Conservation (phyloP, 2,329 filamentous ascomycete genomes). For the Colletotrichum lini region DNA sequence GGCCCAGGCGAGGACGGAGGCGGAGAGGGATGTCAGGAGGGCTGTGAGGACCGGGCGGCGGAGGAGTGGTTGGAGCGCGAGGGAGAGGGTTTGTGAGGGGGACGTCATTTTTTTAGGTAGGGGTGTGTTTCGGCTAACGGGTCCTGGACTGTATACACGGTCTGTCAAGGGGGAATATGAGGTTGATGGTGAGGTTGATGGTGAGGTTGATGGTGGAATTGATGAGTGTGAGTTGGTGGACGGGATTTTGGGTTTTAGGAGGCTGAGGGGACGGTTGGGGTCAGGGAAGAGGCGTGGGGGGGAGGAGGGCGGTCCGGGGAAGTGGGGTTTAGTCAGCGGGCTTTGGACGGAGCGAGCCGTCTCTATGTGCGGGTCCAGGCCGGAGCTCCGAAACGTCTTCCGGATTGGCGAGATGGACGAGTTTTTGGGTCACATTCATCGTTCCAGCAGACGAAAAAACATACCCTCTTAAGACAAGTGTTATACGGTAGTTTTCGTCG, state of each 20-base stretch:
- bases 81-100: background rate
- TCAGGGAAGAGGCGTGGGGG: constrained; percentile 9
- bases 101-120: background rate
- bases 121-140: background rate
- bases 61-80: background rate
- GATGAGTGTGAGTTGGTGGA: background rate
- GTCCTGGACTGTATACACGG: no score
- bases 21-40: constrained; percentile 8
- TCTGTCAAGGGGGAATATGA: background rate
- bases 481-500: no score
- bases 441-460: no score
- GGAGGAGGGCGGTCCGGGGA: background rate
- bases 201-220: no score
- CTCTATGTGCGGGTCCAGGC: background rate
- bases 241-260: background rate
- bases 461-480: no score
- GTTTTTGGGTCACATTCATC: no score
- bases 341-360: background rate
- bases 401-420: no score
- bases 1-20: constrained; percentile 16
- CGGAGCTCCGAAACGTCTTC: background rate
- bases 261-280: background rate
- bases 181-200: background rate
- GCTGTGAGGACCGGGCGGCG: background rate
- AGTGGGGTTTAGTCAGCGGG: constrained; percentile 9